Evolutionary conservation across 2,329 filamentous ascomycete species (phyloP), one percentile per base, ranked within the genome.

Genomic region (Stachybotrys elegans): DNA sequence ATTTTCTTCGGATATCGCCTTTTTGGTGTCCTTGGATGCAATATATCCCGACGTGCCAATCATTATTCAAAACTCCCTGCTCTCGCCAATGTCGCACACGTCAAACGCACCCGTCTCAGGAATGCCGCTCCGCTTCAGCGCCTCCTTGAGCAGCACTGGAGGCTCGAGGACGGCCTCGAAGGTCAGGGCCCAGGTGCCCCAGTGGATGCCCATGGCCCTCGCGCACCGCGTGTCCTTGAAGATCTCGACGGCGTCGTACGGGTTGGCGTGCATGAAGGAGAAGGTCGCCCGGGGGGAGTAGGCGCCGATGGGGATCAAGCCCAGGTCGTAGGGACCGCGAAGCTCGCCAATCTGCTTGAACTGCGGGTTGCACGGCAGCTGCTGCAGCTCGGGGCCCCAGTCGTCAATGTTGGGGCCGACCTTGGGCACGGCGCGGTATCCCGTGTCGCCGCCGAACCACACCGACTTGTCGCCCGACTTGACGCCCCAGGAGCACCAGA

Each of bases 241-340:
- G 54, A 97, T 95, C 56, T 93, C 88, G 29, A 95, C 90, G 1
- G 84, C 79, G 60, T 97, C 92, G 52, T 81, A 83, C 0, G 92
- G 92, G 60, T 94, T 87, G 7, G 87, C 85, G 62, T 97, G 92
- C 76, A 94, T 83, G 17, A 81, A 71, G 38, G 83, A 89, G 72
- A 93, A 91, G 49, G 93, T 62, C 45, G 63, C 66, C 20, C 87
- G 75, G 1, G 86, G 87, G 47, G 79, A 73, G 64, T 96, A 96
- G 2, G 91, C 92, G 43, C 92, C 92, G 53, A 97, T 96, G 31
- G 92, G 92, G 51, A 97, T 93, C 44, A 96, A 69, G 1, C 92
- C 92, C 6, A 97, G 77, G 61, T 96, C 89, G 57, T 96, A 95
- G 1, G 89, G 88, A 0, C 92, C 91, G 25, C 88, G 76, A 42